Evolutionary conservation across 2,329 filamentous ascomycete genomes (phyloP), one percentile per base, ranked within the genome.

Genomic region (Lecanosticta acicola): DNA sequence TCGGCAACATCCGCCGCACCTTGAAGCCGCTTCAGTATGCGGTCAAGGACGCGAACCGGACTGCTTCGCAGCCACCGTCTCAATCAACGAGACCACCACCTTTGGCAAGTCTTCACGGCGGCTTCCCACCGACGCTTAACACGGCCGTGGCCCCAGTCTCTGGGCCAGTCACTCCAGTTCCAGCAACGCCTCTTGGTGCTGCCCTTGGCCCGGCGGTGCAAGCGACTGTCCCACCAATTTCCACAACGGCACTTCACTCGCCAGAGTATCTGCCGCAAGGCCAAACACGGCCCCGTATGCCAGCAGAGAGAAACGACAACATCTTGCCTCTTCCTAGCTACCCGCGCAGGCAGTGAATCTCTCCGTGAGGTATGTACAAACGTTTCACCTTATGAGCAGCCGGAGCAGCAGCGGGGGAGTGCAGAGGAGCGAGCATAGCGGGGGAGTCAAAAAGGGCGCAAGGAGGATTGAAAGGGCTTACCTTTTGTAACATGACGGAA

Each of bases 201-300:
- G 90, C 90, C 1, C 74, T 96, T 3, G 91, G 90, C 0, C 88
- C 90, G 4, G 90, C 90, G 16, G 87, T 89, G 44, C 89, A 94
- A 67, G 89, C 90, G 1, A 96, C 88, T 9, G 50, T 53, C 16
- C 49, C 52, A 16, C 55, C 51, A 43, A 53, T 39, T 33, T 54
- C 39, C 18, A 53, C 43, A 16, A 49, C 50, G 5, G 43, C 45
- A 17, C 32, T 42, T 20, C 38, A 41, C 18, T 49, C 49, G n/a
- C 41, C 51, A 11, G 58, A 60, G 21, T 54, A 57, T 24, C 54
- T 49, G n/a, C 41, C 48, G 16, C 44, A 45, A 8, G 29, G 43
- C 4, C 46, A 47, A 7, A 37, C 45, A 8, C 45, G 39, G 9
- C 19, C 26, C 21, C 32, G 38, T 29, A 33, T 39, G 14, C 19